phyloP scores from a whole-genome alignment of 225 moss, liverwort and hornwort genomes.

The Climacium dendroides region DNA sequence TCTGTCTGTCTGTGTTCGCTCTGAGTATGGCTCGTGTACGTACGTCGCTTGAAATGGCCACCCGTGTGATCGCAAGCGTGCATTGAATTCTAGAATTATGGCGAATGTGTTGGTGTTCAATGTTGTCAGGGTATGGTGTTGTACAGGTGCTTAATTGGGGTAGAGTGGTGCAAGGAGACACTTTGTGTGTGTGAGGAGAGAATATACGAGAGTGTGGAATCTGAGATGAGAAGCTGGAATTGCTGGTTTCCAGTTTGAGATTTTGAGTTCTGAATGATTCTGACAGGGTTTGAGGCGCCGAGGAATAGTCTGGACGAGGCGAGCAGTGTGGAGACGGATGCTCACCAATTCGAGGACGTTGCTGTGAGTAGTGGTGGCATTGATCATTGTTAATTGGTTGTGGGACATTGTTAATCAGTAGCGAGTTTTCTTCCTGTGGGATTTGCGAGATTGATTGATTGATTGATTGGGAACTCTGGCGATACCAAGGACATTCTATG shows the following conservation, averaged over 20 bases:
- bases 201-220: neutral
- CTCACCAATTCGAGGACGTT: conserved; percentile 36
- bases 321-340: conserved; percentile 15
- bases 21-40: neutral
- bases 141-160: neutral
- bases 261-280: neutral
- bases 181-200: neutral
- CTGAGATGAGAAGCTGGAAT: neutral
- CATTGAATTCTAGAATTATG: neutral
- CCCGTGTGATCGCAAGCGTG: neutral
- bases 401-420: neutral
- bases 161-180: neutral
- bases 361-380: conserved; percentile 30
- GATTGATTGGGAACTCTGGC: neutral
- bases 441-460: neutral
- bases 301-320: conserved; percentile 75
- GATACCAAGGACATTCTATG: too few relatives aligned
- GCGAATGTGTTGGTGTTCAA: neutral
- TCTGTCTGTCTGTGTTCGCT: neutral
- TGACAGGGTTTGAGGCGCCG: conserved; percentile 55
- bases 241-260: neutral
- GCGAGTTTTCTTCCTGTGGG: neutral
- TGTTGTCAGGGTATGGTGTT: neutral
- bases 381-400: neutral
- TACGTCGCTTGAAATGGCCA: too few relatives aligned